Evolutionary conservation across 257 asterid genomes (phyloP).

Genomic region (Gentiana dahurica): DNA sequence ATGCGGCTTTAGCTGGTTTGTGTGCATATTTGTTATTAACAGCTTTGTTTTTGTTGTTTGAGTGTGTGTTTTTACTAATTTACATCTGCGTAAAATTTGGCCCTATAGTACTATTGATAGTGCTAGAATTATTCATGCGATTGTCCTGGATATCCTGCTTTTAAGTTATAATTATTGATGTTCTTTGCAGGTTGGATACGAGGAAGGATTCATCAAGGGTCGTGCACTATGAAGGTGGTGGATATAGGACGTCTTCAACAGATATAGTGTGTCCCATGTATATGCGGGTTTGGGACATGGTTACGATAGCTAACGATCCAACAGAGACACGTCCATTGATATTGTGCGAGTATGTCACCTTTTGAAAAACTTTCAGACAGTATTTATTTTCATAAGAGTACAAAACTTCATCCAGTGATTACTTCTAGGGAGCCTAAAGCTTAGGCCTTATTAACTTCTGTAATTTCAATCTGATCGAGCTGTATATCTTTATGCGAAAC

Average conservation of each 20-base stretch:
- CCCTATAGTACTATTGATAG: too few species aligned
- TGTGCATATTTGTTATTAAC: conserved; percentile 2
- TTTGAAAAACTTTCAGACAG: neutral
- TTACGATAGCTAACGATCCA: conserved; percentile 85
- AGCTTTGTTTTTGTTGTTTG: neutral
- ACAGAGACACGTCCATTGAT: conserved; percentile 80
- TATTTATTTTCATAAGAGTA: neutral
- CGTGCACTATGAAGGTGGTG: conserved; percentile 96
- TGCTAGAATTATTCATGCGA: too few species aligned
- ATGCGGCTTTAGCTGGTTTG: conserved; percentile 86
- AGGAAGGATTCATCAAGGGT: conserved; percentile 81
- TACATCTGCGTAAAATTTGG: too few species aligned
- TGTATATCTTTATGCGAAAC: neutral
- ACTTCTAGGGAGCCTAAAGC: too few species aligned
- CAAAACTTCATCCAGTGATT: too few species aligned
- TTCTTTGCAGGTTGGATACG: conserved; percentile 72
- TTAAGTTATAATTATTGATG: neutral
- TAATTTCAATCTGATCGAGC: too few species aligned
- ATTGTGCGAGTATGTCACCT: conserved; percentile 82
- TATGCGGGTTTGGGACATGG: conserved; percentile 87
- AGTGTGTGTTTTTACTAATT: too few species aligned
- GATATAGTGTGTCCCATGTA: conserved; percentile 99
- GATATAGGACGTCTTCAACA: conserved; percentile 79
- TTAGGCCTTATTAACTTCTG: too few species aligned
- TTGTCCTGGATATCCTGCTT: too few species aligned